These are phyloP conservation scores for Cairneyella variabilis DNA, from an alignment of 495 filamentous ascomycete species.

Conservation along the genomic window DNA sequence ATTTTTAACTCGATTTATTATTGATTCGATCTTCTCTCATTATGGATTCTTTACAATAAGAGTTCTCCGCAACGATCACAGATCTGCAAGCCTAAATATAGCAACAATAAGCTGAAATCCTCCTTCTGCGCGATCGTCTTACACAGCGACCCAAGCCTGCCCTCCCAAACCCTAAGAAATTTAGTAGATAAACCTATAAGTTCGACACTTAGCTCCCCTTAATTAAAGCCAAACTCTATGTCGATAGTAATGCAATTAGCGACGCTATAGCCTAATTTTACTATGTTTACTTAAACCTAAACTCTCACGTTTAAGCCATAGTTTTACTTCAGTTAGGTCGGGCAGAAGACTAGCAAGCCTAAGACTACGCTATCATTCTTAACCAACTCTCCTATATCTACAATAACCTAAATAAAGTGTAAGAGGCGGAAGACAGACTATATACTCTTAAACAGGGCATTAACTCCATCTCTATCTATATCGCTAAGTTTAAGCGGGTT, in stretches of 20 bases:
- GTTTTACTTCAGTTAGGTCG: background rate
- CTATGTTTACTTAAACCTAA: background rate
- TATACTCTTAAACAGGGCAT: background rate
- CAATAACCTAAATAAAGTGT: background rate
- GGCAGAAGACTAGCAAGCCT: background rate
- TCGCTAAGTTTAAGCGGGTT: background rate
- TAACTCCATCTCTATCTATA: background rate
- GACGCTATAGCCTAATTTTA: background rate
- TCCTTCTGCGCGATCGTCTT: too few species aligned
- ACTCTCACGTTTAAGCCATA: background rate
- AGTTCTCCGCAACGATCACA: too few species aligned
- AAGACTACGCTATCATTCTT: background rate
- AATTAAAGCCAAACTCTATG: background rate
- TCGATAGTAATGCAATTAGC: background rate
- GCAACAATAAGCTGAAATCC: too few species aligned
- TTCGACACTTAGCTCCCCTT: background rate
- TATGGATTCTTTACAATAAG: too few species aligned
- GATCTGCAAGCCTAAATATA: too few species aligned
- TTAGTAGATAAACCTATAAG: too few species aligned
- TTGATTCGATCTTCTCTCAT: too few species aligned
- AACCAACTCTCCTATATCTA: background rate
- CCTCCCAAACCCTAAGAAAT: too few species aligned
- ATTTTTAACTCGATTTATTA: too few species aligned
- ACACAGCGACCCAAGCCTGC: too few species aligned
- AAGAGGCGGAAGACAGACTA: constrained; percentile 1